These are phyloP conservation scores for Penicillium oxalicum DNA, from an alignment of 2,329 filamentous ascomycete genomes.

Conservation along the genomic window DNA sequence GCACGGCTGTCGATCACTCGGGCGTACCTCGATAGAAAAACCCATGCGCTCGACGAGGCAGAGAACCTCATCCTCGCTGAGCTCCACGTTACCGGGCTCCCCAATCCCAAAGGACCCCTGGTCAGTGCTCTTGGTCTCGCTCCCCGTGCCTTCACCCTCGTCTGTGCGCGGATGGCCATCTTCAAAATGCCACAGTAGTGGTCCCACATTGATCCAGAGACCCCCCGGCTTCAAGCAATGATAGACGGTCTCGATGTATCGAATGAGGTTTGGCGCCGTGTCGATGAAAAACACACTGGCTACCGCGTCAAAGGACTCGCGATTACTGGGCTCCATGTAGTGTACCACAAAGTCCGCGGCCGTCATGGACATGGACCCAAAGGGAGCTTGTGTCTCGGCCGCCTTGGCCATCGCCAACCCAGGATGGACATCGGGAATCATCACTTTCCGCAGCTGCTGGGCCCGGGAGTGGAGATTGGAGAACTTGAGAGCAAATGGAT, in stretches of 20 bases:
- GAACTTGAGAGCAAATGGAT: slow-evolving; percentile 81
- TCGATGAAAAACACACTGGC: slow-evolving; percentile 94
- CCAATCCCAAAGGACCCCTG: slow-evolving; percentile 59
- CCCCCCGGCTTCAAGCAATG: slow-evolving; percentile 73
- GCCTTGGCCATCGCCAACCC: slow-evolving; percentile 48
- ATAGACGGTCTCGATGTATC: slow-evolving; percentile 77
- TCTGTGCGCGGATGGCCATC: slow-evolving; percentile 42
- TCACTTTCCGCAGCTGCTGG: slow-evolving; percentile 68
- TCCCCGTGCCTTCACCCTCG: slow-evolving; percentile 8
- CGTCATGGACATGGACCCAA: slow-evolving; percentile 81
- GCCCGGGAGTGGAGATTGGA: slow-evolving; percentile 71
- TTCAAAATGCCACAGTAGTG: slow-evolving; percentile 93
- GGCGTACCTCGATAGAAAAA: slow-evolving; percentile 63
- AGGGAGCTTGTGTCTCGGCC: slow-evolving; percentile 19
- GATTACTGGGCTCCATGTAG: slow-evolving; percentile 62
- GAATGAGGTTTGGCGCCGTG: slow-evolving; percentile 86
- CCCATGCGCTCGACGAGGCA: slow-evolving; percentile 67
- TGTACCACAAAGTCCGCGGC: slow-evolving; percentile 88
- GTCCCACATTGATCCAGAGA: slow-evolving; percentile 82
- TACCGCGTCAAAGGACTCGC: slow-evolving; percentile 68
- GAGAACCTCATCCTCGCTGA: slow-evolving; percentile 83
- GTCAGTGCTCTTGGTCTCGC: slow-evolving; percentile 18
- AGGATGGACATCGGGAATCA: slow-evolving; percentile 76
- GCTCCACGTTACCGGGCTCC: slow-evolving; percentile 83
- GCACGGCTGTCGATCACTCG: slow-evolving; percentile 50